Percentiles rank a stretch among this genome's conserved stretches.
These are phyloP conservation scores for Aphanoascus verrucosus DNA, from an alignment of 2,329 filamentous ascomycete genomes.

Conservation along the genomic window DNA sequence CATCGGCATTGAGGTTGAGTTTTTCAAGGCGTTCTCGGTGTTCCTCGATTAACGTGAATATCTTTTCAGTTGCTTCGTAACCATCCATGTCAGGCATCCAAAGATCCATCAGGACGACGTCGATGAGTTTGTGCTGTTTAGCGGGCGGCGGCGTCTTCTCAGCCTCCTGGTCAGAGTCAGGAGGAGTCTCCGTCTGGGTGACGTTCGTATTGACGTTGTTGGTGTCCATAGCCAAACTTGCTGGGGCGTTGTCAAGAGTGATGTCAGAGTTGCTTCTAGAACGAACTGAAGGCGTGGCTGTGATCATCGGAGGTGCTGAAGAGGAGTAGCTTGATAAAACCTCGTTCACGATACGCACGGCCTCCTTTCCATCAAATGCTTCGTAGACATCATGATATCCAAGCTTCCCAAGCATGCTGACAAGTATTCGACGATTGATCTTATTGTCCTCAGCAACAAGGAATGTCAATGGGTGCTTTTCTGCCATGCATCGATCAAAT, in stretches of 20 bases:
- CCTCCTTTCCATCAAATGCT: constrained; percentile 58
- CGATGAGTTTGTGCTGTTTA: constrained; percentile 36
- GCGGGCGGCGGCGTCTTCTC: constrained; percentile 2
- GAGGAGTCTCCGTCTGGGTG: constrained; percentile 3
- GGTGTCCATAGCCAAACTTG: not conserved
- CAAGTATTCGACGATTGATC: constrained; percentile 57
- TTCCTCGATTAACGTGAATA: constrained; percentile 44
- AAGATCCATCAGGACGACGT: constrained; percentile 61
- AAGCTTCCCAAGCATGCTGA: constrained; percentile 56
- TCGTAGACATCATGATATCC: constrained; percentile 54
- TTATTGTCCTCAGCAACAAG: constrained; percentile 63
- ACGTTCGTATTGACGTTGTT: not conserved
- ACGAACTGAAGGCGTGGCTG: not conserved
- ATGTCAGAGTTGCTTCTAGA: constrained; percentile 3
- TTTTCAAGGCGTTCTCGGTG: constrained; percentile 21
- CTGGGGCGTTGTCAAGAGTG: not conserved
- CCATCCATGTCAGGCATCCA: constrained; percentile 69
- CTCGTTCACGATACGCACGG: constrained; percentile 50
- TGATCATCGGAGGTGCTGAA: not conserved
- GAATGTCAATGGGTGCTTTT: constrained; percentile 53
- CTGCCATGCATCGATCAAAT: constrained; percentile 40
- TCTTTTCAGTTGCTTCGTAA: constrained; percentile 55
- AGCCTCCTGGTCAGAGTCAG: constrained; percentile 3
- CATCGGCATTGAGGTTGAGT: constrained; percentile 1
- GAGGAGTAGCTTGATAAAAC: constrained; percentile 23